A percentile compares a stretch with the other conserved stretches of the same genome.
phyloP scores from a whole-genome alignment of 2,329 filamentous ascomycete genomes.

The Ceratocystis variospora region DNA sequence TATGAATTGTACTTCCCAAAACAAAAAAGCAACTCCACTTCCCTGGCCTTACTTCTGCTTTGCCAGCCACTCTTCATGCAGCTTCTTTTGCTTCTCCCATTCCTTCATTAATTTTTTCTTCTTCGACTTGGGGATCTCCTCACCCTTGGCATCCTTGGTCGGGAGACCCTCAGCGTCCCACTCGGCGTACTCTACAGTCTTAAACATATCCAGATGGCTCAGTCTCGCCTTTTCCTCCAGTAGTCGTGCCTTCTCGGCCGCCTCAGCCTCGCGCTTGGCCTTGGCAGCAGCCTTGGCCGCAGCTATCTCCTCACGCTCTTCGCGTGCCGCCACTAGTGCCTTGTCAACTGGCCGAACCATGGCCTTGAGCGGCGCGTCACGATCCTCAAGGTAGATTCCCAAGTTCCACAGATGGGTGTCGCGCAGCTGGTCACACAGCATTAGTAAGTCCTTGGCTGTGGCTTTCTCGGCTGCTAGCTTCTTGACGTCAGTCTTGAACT shows the following conservation, averaged over 20 bases:
- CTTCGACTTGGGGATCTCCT: conserved; percentile 66
- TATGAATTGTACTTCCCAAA: not conserved
- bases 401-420: conserved; percentile 70
- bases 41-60: conserved; percentile 11
- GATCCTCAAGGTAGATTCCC: conserved; percentile 78
- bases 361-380: conserved; percentile 50
- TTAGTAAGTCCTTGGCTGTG: conserved; percentile 53
- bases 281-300: conserved; percentile 42
- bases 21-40: not conserved
- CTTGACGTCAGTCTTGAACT: conserved; percentile 42
- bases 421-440: conserved; percentile 65
- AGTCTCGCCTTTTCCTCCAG: conserved; percentile 40
- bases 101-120: conserved; percentile 76
- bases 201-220: conserved; percentile 43
- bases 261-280: conserved; percentile 36
- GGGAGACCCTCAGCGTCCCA: conserved; percentile 80
- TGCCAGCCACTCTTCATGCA: conserved; percentile 47
- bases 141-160: conserved; percentile 60
- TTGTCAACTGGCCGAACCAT: conserved; percentile 55
- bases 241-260: conserved; percentile 34
- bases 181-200: conserved; percentile 48
- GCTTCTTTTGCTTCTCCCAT: conserved; percentile 82
- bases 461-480: conserved; percentile 36
- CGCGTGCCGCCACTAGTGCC: conserved; percentile 41
- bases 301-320: conserved; percentile 45